A percentile compares a stretch with the other conserved stretches of the same genome.
phyloP scores from a whole-genome alignment of 1,284 basidiomycete genomes.

The Papiliotrema fonsecae region DNA sequence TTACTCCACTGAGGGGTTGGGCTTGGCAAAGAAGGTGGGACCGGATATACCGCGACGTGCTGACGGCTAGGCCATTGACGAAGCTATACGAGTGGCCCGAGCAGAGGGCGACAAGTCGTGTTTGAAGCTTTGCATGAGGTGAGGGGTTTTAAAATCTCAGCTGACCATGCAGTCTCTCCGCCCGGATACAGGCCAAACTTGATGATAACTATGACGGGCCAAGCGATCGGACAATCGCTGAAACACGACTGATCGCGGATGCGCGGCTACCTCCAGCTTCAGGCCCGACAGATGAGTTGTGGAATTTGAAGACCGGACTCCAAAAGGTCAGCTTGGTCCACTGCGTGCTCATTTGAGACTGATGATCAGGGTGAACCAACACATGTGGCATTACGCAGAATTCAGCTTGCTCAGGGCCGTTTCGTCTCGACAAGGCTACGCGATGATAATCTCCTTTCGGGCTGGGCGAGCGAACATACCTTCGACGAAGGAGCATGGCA shows the following conservation, averaged over 20 bases:
- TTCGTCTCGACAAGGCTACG: conserved; percentile 1
- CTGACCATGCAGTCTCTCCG: conserved; percentile 14
- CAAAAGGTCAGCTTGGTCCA: neutral
- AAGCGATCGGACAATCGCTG: conserved; percentile 16
- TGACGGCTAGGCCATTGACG: conserved; percentile 31
- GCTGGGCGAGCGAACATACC: conserved; percentile 12
- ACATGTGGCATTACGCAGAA: conserved; percentile 35
- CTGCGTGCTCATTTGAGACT: neutral
- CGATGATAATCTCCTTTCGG: conserved; percentile 9
- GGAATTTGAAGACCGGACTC: conserved; percentile 27
- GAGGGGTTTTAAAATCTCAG: neutral
- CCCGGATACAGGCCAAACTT: conserved; percentile 24
- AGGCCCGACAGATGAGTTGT: conserved; percentile 36
- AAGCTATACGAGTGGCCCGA: conserved; percentile 43
- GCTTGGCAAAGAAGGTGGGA: conserved; percentile 29
- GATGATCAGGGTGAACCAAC: conserved; percentile 38
- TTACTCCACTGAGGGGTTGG: conserved; percentile 39
- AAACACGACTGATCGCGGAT: conserved; percentile 14
- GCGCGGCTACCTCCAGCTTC: conserved; percentile 18
- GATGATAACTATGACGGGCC: conserved; percentile 8
- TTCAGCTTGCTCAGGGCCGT: conserved; percentile 29
- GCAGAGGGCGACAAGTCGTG: conserved; percentile 38
- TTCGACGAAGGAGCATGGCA: conserved; percentile 36
- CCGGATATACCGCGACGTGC: neutral
- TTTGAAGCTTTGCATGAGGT: conserved; percentile 42